These are phyloP conservation scores for Tetrapisispora pingtungensis DNA, from an alignment of 805 yeast genomes.

Conservation along the genomic window DNA sequence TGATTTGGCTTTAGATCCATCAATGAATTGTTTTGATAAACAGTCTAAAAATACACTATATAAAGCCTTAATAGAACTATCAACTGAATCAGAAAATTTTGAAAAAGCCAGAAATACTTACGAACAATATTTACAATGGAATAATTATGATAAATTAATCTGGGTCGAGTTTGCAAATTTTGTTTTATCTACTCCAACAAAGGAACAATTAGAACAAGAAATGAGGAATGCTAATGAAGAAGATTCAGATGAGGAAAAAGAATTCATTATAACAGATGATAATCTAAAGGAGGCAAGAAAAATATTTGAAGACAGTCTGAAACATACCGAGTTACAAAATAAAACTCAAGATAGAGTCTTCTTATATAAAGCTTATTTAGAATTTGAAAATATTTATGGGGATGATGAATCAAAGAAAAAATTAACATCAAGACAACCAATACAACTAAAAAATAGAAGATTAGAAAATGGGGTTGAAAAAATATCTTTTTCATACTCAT, in stretches of 20 bases:
- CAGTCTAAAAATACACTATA: constrained; percentile 21
- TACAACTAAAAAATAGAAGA: constrained; percentile 31
- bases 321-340: constrained; percentile 31
- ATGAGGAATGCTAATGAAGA: constrained; percentile 5
- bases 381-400: constrained; percentile 62
- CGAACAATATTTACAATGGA: constrained; percentile 30
- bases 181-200: constrained; percentile 56
- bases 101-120: constrained; percentile 44
- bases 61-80: constrained; percentile 43
- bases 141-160: constrained; percentile 28
- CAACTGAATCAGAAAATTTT: constrained; percentile 50
- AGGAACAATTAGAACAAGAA: constrained; percentile 22
- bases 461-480: constrained; percentile 36
- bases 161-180: constrained; percentile 67
- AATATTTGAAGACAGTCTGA: constrained; percentile 47
- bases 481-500: constrained; percentile 51
- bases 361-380: constrained; percentile 50
- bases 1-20: constrained; percentile 36
- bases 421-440: constrained; percentile 44
- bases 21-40: constrained; percentile 13
- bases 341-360: constrained; percentile 38
- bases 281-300: constrained; percentile 44
- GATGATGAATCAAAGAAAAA: constrained; percentile 26
- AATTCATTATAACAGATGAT: constrained; percentile 42
- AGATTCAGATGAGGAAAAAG: constrained; percentile 28